These are phyloP conservation scores for Hibiscus syriacus DNA, from an alignment of 345 rosid genomes.

Conservation along the genomic window DNA sequence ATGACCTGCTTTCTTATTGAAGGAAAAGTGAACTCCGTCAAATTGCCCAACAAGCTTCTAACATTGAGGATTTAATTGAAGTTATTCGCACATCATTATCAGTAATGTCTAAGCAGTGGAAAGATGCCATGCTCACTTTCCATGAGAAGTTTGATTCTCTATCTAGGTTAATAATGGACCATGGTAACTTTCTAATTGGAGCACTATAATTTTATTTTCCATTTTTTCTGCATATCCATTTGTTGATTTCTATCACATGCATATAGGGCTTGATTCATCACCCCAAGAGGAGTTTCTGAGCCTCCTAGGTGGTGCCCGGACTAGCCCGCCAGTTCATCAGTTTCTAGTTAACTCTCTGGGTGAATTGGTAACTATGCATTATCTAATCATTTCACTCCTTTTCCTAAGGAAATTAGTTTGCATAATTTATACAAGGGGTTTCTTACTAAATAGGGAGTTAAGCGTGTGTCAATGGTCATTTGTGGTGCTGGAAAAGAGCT, in stretches of 20 bases:
- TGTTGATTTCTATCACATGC: constrained; percentile 16
- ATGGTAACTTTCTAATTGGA: constrained; percentile 45
- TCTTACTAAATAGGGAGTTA: constrained; percentile 56
- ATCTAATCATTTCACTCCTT: constrained; percentile 7
- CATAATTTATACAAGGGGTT: constrained; percentile 11
- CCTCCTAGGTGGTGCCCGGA: constrained; percentile 80
- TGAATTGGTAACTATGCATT: constrained; percentile 57
- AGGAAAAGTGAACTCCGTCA: constrained; percentile 94
- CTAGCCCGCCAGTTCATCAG: constrained; percentile 87
- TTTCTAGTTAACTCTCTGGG: constrained; percentile 80
- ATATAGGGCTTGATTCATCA: constrained; percentile 68
- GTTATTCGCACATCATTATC: constrained; percentile 66
- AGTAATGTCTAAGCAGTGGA: constrained; percentile 81
- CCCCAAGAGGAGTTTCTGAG: constrained; percentile 95
- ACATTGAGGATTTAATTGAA: constrained; percentile 76
- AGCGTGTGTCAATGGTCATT: constrained; percentile 74
- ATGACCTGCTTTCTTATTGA: constrained; percentile 1
- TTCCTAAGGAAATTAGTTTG: constrained; percentile 7
- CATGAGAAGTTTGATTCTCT: constrained; percentile 75
- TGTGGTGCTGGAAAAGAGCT: constrained; percentile 93
- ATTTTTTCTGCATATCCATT: constrained; percentile 15
- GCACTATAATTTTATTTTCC: constrained; percentile 4
- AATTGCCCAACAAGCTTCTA: constrained; percentile 88
- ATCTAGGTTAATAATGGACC: constrained; percentile 52
- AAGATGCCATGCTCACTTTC: constrained; percentile 73